Percentiles rank a stretch among this genome's conserved stretches.
phyloP scores from a whole-genome alignment of 495 filamentous ascomycete genomes.

The Aspergillus sclerotiicarbonarius region DNA sequence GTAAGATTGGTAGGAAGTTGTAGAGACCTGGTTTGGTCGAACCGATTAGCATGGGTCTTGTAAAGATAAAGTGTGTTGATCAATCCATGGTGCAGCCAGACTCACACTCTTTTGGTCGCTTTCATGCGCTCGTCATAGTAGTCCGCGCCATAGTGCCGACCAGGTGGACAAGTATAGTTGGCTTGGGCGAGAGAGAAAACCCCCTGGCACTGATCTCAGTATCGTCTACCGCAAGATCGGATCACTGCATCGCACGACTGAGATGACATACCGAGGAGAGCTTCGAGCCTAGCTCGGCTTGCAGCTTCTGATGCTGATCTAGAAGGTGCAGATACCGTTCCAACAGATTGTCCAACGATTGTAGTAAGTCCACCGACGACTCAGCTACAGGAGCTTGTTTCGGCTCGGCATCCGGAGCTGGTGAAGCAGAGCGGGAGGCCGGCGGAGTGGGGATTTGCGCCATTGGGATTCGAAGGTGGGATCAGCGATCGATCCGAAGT shows the following conservation, averaged over 20 bases:
- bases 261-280: conserved; percentile 54
- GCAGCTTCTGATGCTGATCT: conserved; percentile 65
- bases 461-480: conserved; percentile 20
- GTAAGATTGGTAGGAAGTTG: conserved; percentile 11
- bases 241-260: too few relatives aligned
- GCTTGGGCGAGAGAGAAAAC: conserved; percentile 62
- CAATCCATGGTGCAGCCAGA: conserved; percentile 4
- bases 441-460: conserved; percentile 39
- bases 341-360: conserved; percentile 61
- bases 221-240: not conserved
- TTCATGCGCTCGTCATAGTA: conserved; percentile 74
- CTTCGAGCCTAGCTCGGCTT: conserved; percentile 49
- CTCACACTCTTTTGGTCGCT: conserved; percentile 49
- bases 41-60: conserved; percentile 7
- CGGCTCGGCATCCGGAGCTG: conserved; percentile 22
- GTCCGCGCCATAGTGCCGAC: conserved; percentile 62
- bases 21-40: conserved; percentile 22
- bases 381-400: conserved; percentile 21
- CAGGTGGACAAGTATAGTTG: conserved; percentile 65
- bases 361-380: conserved; percentile 25
- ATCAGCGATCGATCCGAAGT: not conserved
- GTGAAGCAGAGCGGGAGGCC: conserved; percentile 33
- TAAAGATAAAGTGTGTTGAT: not conserved
- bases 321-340: conserved; percentile 68
- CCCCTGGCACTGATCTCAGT: conserved; percentile 37